Evolutionary conservation across 208 protist species (phyloP).

Genomic region (Leishmania gerbilli): DNA sequence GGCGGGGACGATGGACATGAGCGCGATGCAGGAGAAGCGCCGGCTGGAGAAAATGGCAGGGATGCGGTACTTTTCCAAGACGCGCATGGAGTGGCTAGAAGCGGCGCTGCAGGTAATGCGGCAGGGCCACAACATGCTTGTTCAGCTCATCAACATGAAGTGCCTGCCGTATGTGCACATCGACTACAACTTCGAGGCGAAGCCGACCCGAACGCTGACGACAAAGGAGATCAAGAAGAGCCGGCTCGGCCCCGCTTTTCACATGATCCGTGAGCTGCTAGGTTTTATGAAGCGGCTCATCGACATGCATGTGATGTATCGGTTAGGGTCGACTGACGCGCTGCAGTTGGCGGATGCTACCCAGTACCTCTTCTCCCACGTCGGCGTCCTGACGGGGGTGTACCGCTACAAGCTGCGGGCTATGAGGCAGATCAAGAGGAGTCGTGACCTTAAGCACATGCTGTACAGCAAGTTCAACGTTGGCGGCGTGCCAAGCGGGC

Average conservation of each 20-base stretch:
- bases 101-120: constrained; percentile 99
- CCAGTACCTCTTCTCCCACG: constrained; percentile 99
- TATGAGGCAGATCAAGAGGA: constrained; percentile 99
- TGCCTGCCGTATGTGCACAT: constrained; percentile 99
- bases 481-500: constrained; percentile 98
- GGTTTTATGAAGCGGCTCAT: constrained; percentile 99
- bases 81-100: constrained; percentile 99
- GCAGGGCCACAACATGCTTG: constrained; percentile 99
- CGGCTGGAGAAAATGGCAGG: constrained; percentile 94
- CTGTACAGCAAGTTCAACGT: constrained; percentile 99
- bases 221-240: constrained; percentile 99
- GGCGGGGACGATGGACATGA: constrained; percentile 11
- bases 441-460: constrained; percentile 99
- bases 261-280: constrained; percentile 99
- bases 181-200: constrained; percentile 99
- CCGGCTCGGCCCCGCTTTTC: constrained; percentile 99
- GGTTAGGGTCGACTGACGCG: constrained; percentile 99
- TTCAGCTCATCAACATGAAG: constrained; percentile 99
- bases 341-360: constrained; percentile 99
- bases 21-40: constrained; percentile 30
- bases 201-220: constrained; percentile 99
- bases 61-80: constrained; percentile 99
- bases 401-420: constrained; percentile 99
- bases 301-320: constrained; percentile 99
- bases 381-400: constrained; percentile 99